Percentiles rank a stretch among this genome's conserved stretches.
These are phyloP conservation scores for Albizia julibrissin DNA, from an alignment of 306 rosid species.

Conservation along the genomic window DNA sequence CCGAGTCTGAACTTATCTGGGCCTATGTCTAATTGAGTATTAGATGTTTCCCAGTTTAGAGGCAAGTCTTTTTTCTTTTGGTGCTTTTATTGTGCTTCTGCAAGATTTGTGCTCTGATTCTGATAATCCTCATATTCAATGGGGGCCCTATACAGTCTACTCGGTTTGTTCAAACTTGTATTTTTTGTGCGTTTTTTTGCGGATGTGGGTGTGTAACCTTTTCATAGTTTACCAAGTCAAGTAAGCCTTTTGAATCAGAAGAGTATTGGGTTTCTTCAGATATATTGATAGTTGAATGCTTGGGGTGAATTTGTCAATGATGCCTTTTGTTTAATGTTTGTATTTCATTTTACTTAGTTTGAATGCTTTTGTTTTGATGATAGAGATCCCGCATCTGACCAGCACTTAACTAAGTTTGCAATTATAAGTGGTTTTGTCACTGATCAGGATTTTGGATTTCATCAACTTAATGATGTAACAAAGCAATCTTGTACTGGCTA, in stretches of 20 bases:
- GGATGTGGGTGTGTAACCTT: background rate
- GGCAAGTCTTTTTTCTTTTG: background rate
- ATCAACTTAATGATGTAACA: background rate
- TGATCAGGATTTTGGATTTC: background rate
- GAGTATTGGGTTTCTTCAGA: background rate
- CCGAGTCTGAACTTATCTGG: background rate
- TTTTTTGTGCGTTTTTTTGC: background rate
- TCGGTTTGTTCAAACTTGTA: background rate
- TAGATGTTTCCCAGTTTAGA: background rate
- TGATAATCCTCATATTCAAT: background rate
- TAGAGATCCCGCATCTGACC: background rate
- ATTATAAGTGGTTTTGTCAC: background rate
- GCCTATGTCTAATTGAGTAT: background rate
- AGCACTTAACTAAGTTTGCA: background rate
- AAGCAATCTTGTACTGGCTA: background rate
- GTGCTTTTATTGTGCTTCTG: background rate
- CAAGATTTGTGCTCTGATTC: background rate
- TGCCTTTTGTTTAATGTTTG: background rate
- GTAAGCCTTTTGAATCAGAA: background rate
- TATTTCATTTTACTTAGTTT: background rate
- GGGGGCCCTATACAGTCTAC: background rate
- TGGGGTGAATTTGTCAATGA: background rate
- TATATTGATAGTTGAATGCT: background rate
- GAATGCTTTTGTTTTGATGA: background rate
- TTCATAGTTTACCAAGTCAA: background rate